Conservation (phyloP, 2,329 filamentous ascomycete species). For the Colletotrichum kahawae region DNA sequence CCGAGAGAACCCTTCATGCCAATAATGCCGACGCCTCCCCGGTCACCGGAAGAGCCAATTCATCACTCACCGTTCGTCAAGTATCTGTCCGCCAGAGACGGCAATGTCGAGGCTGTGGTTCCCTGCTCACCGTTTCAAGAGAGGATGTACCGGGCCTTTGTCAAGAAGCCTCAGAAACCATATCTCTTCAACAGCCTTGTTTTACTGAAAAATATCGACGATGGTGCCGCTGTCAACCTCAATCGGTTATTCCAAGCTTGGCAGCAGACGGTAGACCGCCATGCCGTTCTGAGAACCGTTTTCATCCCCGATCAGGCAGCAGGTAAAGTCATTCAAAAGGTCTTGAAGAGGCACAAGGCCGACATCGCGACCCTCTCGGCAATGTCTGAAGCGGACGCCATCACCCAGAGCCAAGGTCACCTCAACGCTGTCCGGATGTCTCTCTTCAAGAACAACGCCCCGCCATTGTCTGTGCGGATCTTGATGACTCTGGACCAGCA, state of each 20-base stretch:
- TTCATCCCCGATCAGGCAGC: slow-evolving; percentile 50
- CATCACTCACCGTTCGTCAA: not conserved
- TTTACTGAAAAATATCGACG: not conserved
- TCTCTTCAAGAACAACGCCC: not conserved
- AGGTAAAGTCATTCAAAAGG: slow-evolving; percentile 34
- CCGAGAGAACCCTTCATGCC: not conserved
- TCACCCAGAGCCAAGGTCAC: not conserved
- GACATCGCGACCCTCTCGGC: not conserved
- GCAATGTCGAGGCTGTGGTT: slow-evolving; percentile 27
- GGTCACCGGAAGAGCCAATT: not conserved
- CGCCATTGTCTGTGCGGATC: not conserved
- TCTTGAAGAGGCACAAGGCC: slow-evolving; percentile 34
- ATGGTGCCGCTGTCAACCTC: slow-evolving; percentile 32
- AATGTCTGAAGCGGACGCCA: not conserved
- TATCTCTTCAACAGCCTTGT: slow-evolving; percentile 51
- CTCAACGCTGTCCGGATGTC: not conserved
- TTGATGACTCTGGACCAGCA: not conserved
- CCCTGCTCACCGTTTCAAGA: slow-evolving; percentile 60
- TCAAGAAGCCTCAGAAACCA: not conserved
- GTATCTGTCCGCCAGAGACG: not conserved
- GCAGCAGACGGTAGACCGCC: slow-evolving; percentile 58
- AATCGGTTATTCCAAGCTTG: slow-evolving; percentile 55
- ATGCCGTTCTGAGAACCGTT: slow-evolving; percentile 70
- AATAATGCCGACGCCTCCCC: not conserved
- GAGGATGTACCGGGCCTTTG: slow-evolving; percentile 52